Evolutionary conservation across 2,329 filamentous ascomycete species (phyloP), one percentile per base, ranked within the genome.

Genomic region (Beauveria australis): DNA sequence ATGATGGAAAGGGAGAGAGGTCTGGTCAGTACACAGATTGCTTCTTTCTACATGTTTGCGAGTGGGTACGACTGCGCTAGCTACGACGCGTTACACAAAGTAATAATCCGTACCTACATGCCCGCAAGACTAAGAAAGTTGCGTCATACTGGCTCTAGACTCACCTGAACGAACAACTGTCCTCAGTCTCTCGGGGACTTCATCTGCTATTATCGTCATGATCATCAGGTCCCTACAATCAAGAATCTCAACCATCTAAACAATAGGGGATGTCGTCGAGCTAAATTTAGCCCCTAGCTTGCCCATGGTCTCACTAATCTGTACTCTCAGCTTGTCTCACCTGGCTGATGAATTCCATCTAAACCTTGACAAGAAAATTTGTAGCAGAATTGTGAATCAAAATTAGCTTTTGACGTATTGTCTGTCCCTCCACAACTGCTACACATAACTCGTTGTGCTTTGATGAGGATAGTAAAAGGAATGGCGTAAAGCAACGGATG

Each of bases 171-270:
- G 28, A 33, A 12, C 5, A 43, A 5, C 47, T n/a, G n/a, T n/a
- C 9, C 3, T 47, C 16, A n/a, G 3, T n/a, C 18, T n/a, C 7
- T 5, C 0, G 1, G 7, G n/a, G 1, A 4, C 7, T 5, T 33
- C 30, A 3, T 33, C 12, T 33, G 12, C 30, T 33, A 10, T 12
- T 14, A 5, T 33, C 30, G 12, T 33, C 3, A 10, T 5, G 12
- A 5, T 33, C 10, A 14, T 33, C 12, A 14, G 4, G 30, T 33
- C 30, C 30, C 30, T 14, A 12, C 12, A 12, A 33, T 33, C 30
- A 33, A 33, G 5, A 33, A 33, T 14, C 12, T 33, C 30, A 5
- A 12, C 30, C 30, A 9, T 47, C n/a, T 22, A 47, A n/a, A 18
- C 26, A 24, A 48, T 26, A 22, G 47, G 12, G 40, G 4, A n/a